Evolutionary conservation across 305 asterid genomes (phyloP).

Genomic region (Withania somnifera): DNA sequence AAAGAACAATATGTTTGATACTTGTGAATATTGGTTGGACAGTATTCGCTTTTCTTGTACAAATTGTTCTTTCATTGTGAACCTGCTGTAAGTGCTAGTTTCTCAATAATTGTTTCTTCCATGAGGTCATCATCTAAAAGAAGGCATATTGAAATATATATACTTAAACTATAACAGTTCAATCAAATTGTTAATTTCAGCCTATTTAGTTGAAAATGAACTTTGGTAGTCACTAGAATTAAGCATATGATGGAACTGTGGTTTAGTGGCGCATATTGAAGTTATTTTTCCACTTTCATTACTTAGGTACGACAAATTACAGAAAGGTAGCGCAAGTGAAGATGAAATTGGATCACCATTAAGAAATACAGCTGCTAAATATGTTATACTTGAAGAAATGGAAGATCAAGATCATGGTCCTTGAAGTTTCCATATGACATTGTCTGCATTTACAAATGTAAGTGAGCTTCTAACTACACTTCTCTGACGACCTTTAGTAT

Average conservation of each 20-base stretch:
- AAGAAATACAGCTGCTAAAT: conserved; percentile 39
- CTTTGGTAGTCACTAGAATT: not conserved
- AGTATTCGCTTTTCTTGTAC: no score
- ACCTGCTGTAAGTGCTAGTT: not conserved
- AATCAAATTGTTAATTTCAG: not conserved
- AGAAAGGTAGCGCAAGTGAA: conserved; percentile 37
- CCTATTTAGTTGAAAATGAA: not conserved
- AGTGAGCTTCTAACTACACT: conserved; percentile 25
- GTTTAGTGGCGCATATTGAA: not conserved
- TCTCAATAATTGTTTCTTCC: not conserved
- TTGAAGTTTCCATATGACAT: conserved; percentile 12
- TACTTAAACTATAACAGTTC: not conserved
- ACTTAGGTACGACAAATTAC: conserved; percentile 66
- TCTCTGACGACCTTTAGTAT: not conserved
- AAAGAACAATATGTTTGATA: no score
- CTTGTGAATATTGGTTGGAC: no score
- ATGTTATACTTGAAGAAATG: conserved; percentile 83
- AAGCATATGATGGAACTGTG: not conserved
- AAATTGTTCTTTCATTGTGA: no score
- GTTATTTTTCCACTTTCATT: not conserved
- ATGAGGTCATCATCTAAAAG: not conserved
- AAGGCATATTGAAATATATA: not conserved
- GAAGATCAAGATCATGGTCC: conserved; percentile 52
- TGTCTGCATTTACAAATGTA: conserved; percentile 10
- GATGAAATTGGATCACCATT: conserved; percentile 16